phyloP scores from a whole-genome alignment of 495 filamentous ascomycete species.

The Astrothelium macrocarpum region DNA sequence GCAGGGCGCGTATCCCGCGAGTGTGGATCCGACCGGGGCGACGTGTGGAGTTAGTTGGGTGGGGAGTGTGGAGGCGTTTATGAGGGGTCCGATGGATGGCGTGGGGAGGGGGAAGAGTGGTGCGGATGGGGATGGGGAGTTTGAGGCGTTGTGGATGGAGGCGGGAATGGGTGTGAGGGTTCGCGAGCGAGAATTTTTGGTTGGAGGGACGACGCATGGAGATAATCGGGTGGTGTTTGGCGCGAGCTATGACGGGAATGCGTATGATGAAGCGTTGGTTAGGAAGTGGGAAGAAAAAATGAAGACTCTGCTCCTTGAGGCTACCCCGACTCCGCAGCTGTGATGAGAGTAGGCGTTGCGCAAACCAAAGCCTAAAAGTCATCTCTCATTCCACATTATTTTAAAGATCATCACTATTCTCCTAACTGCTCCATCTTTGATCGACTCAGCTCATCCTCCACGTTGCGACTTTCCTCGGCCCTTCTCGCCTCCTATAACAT shows the following conservation, averaged over 20 bases:
- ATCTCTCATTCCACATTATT: background rate
- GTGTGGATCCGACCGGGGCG: conserved; percentile 17
- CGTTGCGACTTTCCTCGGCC: conserved; percentile 12
- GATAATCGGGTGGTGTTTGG: conserved; percentile 12
- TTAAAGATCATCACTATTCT: background rate
- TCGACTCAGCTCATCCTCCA: conserved; percentile 10
- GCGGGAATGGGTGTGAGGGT: conserved; percentile 15
- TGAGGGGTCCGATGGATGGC: conserved; percentile 19
- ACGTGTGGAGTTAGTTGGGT: conserved; percentile 32
- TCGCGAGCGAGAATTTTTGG: conserved; percentile 2
- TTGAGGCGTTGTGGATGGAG: conserved; percentile 17
- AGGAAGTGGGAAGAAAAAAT: conserved; percentile 7
- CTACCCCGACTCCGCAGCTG: background rate
- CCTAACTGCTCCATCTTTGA: conserved; percentile 11
- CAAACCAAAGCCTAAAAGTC: background rate
- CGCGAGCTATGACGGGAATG: conserved; percentile 25
- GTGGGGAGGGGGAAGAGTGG: conserved; percentile 11
- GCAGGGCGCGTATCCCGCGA: conserved; percentile 28
- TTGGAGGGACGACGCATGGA: background rate
- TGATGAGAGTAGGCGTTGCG: background rate
- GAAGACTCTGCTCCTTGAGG: conserved; percentile 13
- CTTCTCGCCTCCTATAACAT: conserved; percentile 15
- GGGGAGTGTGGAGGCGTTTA: conserved; percentile 20
- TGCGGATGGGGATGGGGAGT: conserved; percentile 26
- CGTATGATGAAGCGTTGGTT: conserved; percentile 20